These are phyloP conservation scores for Psilocybe sp. DNA, from an alignment of 768 basidiomycete genomes.

Conservation along the genomic window DNA sequence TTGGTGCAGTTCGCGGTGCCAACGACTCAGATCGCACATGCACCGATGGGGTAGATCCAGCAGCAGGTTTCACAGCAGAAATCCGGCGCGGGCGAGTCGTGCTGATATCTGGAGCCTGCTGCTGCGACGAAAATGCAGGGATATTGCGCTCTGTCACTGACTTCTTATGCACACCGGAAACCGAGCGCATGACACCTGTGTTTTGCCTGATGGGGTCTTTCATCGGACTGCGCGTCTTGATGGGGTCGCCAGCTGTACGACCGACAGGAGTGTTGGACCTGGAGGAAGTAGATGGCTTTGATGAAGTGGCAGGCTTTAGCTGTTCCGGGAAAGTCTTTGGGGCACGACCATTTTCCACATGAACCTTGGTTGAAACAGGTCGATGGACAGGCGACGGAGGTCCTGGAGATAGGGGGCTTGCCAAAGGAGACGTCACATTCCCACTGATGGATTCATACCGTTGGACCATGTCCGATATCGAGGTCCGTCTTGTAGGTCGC, in stretches of 20 bases:
- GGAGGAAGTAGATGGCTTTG: neutral
- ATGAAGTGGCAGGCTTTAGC: constrained; percentile 4
- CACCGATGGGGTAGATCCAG: constrained; percentile 13
- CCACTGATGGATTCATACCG: constrained; percentile 69
- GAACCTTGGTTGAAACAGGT: constrained; percentile 11
- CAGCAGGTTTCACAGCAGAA: constrained; percentile 7
- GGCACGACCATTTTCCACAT: constrained; percentile 11
- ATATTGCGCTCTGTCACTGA: constrained; percentile 7
- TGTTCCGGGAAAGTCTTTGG: constrained; percentile 6
- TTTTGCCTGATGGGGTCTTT: constrained; percentile 8
- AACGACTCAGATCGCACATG: constrained; percentile 13
- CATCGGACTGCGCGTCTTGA: neutral
- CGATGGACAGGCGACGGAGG: constrained; percentile 29
- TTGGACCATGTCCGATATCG: constrained; percentile 86
- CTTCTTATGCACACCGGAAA: constrained; percentile 10
- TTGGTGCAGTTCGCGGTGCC: constrained; percentile 13
- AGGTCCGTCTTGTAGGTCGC: constrained; percentile 57
- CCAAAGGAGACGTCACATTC: constrained; percentile 25
- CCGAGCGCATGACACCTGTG: constrained; percentile 8
- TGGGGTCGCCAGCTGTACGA: constrained; percentile 3
- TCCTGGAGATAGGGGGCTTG: constrained; percentile 12
- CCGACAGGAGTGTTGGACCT: constrained; percentile 4
- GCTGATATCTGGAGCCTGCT: too few relatives aligned
- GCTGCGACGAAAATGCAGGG: constrained; percentile 1
- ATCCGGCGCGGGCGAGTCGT: too few relatives aligned